A percentile compares a stretch with the other conserved stretches of the same genome.
phyloP scores from a whole-genome alignment of 140 eudicot genomes.

The Stevia rebaudiana region DNA sequence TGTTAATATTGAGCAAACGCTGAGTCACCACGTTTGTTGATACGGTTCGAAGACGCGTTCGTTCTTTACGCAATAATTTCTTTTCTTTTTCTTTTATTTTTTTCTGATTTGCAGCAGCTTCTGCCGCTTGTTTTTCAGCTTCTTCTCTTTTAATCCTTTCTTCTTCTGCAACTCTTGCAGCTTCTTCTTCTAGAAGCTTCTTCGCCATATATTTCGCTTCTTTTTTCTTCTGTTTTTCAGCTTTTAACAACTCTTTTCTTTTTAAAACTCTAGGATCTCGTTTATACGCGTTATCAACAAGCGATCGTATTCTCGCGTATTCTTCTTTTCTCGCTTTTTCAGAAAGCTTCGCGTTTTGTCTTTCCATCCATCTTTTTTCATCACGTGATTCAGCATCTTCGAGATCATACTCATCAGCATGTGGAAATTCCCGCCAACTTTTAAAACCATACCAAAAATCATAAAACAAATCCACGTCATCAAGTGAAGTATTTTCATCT shows the following conservation, averaged over 20 bases:
- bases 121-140: constrained; percentile 80
- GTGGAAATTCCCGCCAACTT: constrained; percentile 98
- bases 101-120: constrained; percentile 66
- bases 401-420: constrained; percentile 84
- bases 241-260: constrained; percentile 64
- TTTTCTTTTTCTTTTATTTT: constrained; percentile 81
- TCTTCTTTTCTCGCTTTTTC: constrained; percentile 97
- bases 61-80: constrained; percentile 84
- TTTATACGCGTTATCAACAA: constrained; percentile 81
- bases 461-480: constrained; percentile 76
- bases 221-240: constrained; percentile 77
- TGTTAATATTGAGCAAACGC: constrained; percentile 41
- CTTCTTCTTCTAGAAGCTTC: constrained; percentile 76
- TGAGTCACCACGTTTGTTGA: constrained; percentile 45
- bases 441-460: constrained; percentile 81
- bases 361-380: constrained; percentile 97
- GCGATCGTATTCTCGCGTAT: constrained; percentile 54
- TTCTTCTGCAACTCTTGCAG: constrained; percentile 66
- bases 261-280: constrained; percentile 75
- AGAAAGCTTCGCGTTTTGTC: constrained; percentile 81
- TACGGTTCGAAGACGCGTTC: constrained; percentile 65
- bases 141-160: constrained; percentile 63
- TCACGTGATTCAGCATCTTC: constrained; percentile 98
- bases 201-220: constrained; percentile 66
- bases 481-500: constrained; percentile 57